Base-by-base conservation (phyloP, 805 yeast species). In the Candida sphagnicola region DNA sequence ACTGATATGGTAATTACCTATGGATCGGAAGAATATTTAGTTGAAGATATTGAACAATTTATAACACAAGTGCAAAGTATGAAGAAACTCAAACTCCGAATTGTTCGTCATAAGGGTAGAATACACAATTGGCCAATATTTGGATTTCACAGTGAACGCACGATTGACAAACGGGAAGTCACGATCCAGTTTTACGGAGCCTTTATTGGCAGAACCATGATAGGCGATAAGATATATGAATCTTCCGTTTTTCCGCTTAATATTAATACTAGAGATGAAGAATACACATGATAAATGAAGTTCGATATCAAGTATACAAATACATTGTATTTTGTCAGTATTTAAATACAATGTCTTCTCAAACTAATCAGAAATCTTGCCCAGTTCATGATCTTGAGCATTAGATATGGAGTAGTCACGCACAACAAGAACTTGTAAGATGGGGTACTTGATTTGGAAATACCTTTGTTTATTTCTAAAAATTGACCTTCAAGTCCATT, bases 71-170 rank as follows among this genome's bases (percentile, higher is more conserved):
- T 46, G 67, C 30, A 39, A 48, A 10, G 15, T 13, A 14, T 35
- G 42, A 14, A 49, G 51, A 43, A 40, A 10, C 63, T 68, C 4
- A 45, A 55, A 14, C 53, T 70, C 8, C 61, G 62, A 35, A 47
- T 64, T 11, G 62, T 63, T 41, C 50, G 54, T 14, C 61, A 57
- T 29, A 49, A 47, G 2, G 55, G 60, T 21, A 65, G 60, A 38
- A 49, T 68, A 2, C 80, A 75, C 42, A 61, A 72, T 14, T 75
- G 80, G 79, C 78, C 77, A 6, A 51, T 75, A 19, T 41, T 68
- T 4, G 52, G 57, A 3, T 65, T 66, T 37, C 57, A 57, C 32
- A 53, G 72, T 2, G 78, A 73, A 34, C 61, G 70, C 32, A 52
- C 58, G 3, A 61, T 64, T 31, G 70, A 65, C 18, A 72, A 65